Conservation (phyloP, 805 yeast genomes). For the Zygotorulaspora sp. region DNA sequence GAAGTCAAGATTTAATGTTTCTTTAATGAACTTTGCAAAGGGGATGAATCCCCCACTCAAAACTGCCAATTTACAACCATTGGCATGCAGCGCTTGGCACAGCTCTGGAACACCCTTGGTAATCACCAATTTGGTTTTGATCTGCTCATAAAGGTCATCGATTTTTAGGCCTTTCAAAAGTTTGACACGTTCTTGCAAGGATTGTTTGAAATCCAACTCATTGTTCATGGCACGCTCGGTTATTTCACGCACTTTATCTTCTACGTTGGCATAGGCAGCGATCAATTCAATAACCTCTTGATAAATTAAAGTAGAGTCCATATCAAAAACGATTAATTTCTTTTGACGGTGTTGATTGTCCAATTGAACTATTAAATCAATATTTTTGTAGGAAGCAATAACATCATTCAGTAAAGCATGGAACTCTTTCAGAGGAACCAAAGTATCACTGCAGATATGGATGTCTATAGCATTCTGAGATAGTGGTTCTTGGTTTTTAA, state of each 20-base stretch:
- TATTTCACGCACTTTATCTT: slow-evolving; percentile 77
- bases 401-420: slow-evolving; percentile 3
- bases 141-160: slow-evolving; percentile 67
- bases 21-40: slow-evolving; percentile 71
- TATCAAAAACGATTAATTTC: slow-evolving; percentile 81
- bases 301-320: slow-evolving; percentile 94
- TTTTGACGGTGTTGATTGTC: slow-evolving; percentile 23
- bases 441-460: slow-evolving; percentile 6
- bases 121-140: slow-evolving; percentile 61
- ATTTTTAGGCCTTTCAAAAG: slow-evolving; percentile 81
- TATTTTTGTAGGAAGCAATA: slow-evolving; percentile 11
- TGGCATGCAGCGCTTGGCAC: slow-evolving; percentile 52
- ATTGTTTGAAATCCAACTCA: slow-evolving; percentile 83
- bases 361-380: slow-evolving; percentile 25
- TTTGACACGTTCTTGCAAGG: slow-evolving; percentile 67
- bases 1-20: slow-evolving; percentile 67
- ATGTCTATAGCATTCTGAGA: slow-evolving; percentile 20
- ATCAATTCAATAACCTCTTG: slow-evolving; percentile 96
- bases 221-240: slow-evolving; percentile 97
- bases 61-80: slow-evolving; percentile 74
- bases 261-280: slow-evolving; percentile 91
- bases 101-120: slow-evolving; percentile 86
- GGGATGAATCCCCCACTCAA: slow-evolving; percentile 94
- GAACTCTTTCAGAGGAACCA: slow-evolving; percentile 5
- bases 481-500: slow-evolving; percentile 8